These are phyloP conservation scores for Vanrija humicola DNA, from an alignment of 1,284 basidiomycete species.

Conservation along the genomic window DNA sequence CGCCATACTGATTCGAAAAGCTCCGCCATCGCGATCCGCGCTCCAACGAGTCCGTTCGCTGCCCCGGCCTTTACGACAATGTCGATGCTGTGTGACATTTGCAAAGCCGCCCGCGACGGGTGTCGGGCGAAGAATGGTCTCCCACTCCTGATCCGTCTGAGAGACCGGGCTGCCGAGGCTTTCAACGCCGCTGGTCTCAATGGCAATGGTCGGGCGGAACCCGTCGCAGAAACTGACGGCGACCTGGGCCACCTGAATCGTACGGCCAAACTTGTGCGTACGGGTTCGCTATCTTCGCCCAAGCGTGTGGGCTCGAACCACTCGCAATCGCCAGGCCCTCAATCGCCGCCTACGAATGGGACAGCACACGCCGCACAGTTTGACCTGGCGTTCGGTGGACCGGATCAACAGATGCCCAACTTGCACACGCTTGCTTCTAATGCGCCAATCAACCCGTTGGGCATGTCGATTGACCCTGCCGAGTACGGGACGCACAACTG, in stretches of 20 bases:
- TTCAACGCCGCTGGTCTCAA: slow-evolving; percentile 6
- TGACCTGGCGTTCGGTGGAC: neutral
- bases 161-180: slow-evolving; percentile 33
- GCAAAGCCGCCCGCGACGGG: slow-evolving; percentile 35
- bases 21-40: slow-evolving; percentile 41
- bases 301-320: neutral
- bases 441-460: neutral
- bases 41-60: slow-evolving; percentile 42
- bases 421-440: neutral
- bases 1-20: slow-evolving; percentile 3
- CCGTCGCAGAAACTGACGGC: slow-evolving; percentile 24
- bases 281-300: slow-evolving; percentile 6
- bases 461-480: neutral
- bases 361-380: neutral
- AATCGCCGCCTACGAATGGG: neutral
- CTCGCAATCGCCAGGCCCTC: neutral
- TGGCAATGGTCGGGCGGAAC: neutral
- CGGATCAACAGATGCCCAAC: neutral
- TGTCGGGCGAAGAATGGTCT: slow-evolving; percentile 44
- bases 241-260: slow-evolving; percentile 38
- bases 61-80: slow-evolving; percentile 38
- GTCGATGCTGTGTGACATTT: slow-evolving; percentile 41
- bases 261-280: slow-evolving; percentile 26
- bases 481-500: neutral
- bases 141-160: slow-evolving; percentile 34